Base-by-base conservation (phyloP, 108 stramenopile species). In the Cyclotella atomus region DNA sequence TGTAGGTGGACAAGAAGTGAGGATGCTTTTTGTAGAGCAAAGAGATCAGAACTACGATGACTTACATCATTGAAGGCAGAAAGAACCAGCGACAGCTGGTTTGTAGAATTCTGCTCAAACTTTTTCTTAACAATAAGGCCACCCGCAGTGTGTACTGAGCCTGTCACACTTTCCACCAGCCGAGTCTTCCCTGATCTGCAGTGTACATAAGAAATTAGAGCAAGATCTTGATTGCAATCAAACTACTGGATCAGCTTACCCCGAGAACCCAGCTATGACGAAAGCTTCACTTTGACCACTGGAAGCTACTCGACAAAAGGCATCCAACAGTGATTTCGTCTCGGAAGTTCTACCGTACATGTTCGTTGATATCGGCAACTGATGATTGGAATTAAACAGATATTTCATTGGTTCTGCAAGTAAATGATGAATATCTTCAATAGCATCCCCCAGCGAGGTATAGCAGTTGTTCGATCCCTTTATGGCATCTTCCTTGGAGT, bases 281-380 rank as follows among this genome's bases (percentile, higher is more conserved):
- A 67, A 57, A 19, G 32, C 52, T 16, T 60, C 45, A 30, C 53
- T 43, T 25, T 20, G 16, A 7, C 52, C 33, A 27, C 84, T 84
- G 17, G 85, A 67, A 0, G 52, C 47, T 12, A 81, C 79, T 32
- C 73, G 50, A 55, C 83, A 87, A 35, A 84, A 76, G 6, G 73
- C 72, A 20, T 82, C 56, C 44, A 65, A 55, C 0, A 89, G 33
- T 2, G 66, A 59, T 27, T 44, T 2, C 24, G 23, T 12, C 45
- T 72, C 60, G 19, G 9, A 32, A 15, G 60, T 32, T 53, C 71
- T 10, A 23, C 71, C 71, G 28, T 72, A 63, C 25, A 72, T 19
- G 23, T 62, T 62, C 2, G 16, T 47, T 0, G 16, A 41, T 24
- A 0, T 45, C 24, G 1, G 19, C 3, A 28, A 59, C 57, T 30